Base-by-base conservation (phyloP, 768 basidiomycete genomes). In the Rhizopogon sp. region DNA sequence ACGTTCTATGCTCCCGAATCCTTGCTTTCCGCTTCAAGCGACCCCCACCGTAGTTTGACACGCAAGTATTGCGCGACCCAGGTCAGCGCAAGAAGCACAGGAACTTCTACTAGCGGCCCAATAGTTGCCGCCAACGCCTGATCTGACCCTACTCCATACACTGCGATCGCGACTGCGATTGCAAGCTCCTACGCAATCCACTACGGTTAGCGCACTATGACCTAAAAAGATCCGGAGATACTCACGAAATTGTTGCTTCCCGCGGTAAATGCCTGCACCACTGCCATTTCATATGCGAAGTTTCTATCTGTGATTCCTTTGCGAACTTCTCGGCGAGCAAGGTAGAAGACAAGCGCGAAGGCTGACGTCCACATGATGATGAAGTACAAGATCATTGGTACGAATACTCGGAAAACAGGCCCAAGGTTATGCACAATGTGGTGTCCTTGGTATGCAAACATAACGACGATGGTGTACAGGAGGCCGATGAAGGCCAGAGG, bases 111-210 rank as follows among this genome's bases (percentile, higher is more conserved):
- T n/a, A 89, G 71, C 0, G 85, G 87, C 0, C 88, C 87, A 20
- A 88, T 84, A 0, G 90, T 91, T 0, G 90, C 88, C 0, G 90
- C 90, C 1, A 93, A 74, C 0, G 88, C 90, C 69, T 93, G 85
- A 53, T 87, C 83, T 0, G 88, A 90, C 5, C 82, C 77, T 5
- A 87, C 82, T 3, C 92, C 90, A 67, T 84, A 93, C 0, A 86
- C 81, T 0, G 88, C 84, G 42, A 91, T 85, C 3, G 84, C 79
- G 1, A 93, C 85, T 0, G 92, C 90, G 51, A 93, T 93, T 0
- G 91, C 89, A 0, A 93, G 77, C 72, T 93, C 89, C 79, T 87
- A 63, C 10, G 57, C 29, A 29, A 39, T 40, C 25, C 42, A 42
- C 28, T 17, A 5, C 1, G 31, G 25, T 22, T 51, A 42, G 43